Evolutionary conservation across 2,329 filamentous ascomycete species (phyloP).

Genomic region (Plectosphaerella sp.): DNA sequence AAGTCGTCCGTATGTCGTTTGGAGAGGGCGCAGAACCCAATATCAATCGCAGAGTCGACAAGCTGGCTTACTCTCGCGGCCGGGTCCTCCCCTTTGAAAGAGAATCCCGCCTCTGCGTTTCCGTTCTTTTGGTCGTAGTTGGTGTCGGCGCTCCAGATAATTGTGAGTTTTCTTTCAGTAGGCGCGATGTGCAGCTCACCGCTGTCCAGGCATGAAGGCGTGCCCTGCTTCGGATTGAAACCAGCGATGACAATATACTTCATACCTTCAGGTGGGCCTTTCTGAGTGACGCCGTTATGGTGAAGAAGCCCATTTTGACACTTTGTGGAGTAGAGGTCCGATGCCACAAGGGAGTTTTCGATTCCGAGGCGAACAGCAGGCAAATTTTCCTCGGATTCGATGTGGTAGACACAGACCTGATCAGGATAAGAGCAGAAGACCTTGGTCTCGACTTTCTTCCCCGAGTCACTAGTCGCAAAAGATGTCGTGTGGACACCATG

Average conservation of each 20-base stretch:
- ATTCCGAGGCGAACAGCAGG: conserved; percentile 35
- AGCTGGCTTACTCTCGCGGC: conserved; percentile 26
- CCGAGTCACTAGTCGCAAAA: conserved; percentile 21
- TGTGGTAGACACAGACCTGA: conserved; percentile 24
- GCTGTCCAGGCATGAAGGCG: conserved; percentile 10
- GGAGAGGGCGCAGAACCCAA: conserved; percentile 24
- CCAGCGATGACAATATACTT: conserved; percentile 33
- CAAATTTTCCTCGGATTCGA: conserved; percentile 19
- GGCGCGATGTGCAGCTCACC: conserved; percentile 21
- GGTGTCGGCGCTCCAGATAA: conserved; percentile 41
- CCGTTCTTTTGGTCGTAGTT: conserved; percentile 48
- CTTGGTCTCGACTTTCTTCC: conserved; percentile 12
- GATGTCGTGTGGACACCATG: conserved; percentile 32
- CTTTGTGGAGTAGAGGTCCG: conserved; percentile 18
- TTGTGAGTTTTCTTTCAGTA: conserved; percentile 18
- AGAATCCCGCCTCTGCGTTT: conserved; percentile 34
- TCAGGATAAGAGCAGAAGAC: conserved; percentile 39
- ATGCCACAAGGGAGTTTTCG: conserved; percentile 32
- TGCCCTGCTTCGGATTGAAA: conserved; percentile 7
- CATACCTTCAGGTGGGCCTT: conserved; percentile 36
- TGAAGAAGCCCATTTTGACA: conserved; percentile 26
- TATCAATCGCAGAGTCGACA: conserved; percentile 24
- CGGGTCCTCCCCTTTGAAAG: conserved; percentile 45
- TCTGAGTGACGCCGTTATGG: conserved; percentile 30
- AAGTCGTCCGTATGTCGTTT: conserved; percentile 36